phyloP scores from a whole-genome alignment of 2,329 filamentous ascomycete species.

The Curvularia spicifera region DNA sequence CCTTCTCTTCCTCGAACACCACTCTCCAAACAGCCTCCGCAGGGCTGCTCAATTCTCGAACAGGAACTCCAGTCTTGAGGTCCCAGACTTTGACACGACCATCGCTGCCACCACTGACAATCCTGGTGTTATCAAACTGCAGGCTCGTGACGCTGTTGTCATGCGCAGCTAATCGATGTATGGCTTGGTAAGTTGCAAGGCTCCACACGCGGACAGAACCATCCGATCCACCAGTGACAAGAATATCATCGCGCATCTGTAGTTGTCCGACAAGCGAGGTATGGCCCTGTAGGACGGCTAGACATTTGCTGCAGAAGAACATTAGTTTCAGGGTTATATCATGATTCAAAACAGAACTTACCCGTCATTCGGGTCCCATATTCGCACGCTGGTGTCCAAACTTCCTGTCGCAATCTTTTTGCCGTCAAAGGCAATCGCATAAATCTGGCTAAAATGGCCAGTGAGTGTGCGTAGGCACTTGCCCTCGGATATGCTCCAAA shows the following conservation, averaged over 20 bases:
- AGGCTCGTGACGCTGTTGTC: conserved; percentile 98
- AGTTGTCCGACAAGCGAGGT: conserved; percentile 96
- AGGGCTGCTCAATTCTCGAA: conserved; percentile 88
- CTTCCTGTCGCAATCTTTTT: conserved; percentile 92
- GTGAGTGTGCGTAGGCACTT: conserved; percentile 87
- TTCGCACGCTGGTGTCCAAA: conserved; percentile 92
- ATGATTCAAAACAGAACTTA: conserved; percentile 55
- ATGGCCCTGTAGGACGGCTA: conserved; percentile 93
- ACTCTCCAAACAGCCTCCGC: conserved; percentile 97
- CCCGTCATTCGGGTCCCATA: conserved; percentile 93
- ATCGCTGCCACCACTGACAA: conserved; percentile 95
- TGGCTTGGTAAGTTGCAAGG: conserved; percentile 84
- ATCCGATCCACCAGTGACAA: conserved; percentile 95
- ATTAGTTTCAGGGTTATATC: conserved; percentile 17
- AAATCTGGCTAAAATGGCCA: conserved; percentile 98
- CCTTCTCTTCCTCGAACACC: conserved; percentile 97
- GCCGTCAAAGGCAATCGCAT: conserved; percentile 97
- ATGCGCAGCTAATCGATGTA: conserved; percentile 92
- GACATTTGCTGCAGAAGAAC: conserved; percentile 63
- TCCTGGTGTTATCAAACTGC: conserved; percentile 94
- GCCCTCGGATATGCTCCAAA: conserved; percentile 97
- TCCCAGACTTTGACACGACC: conserved; percentile 99
- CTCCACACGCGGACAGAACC: conserved; percentile 98
- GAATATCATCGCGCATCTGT: conserved; percentile 91
- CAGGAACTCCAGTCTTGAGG: conserved; percentile 85